A percentile compares a stretch with the other conserved stretches of the same genome.
Evolutionary conservation across 345 rosid genomes (phyloP).

Genomic region (Leavenworthia alabamica): DNA sequence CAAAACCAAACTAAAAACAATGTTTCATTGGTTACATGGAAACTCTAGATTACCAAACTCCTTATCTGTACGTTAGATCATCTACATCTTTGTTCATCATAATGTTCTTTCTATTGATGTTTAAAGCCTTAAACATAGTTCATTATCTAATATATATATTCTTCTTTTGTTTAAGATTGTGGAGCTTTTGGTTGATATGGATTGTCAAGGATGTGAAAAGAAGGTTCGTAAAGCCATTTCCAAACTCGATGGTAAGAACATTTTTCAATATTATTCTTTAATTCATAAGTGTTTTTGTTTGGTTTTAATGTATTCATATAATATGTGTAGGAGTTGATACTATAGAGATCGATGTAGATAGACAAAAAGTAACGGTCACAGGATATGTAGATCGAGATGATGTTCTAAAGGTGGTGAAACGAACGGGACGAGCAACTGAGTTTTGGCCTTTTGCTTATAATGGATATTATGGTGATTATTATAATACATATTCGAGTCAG

Average conservation of each 20-base stretch:
- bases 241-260: slow-evolving; percentile 53
- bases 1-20: neutral
- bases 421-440: slow-evolving; percentile 71
- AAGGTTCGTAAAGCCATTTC: slow-evolving; percentile 68
- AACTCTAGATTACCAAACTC: slow-evolving; percentile 41
- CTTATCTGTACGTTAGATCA: slow-evolving; percentile 54
- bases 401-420: slow-evolving; percentile 58
- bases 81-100: neutral
- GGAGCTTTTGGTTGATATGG: slow-evolving; percentile 87
- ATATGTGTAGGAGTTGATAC: slow-evolving; percentile 56
- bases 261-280: neutral
- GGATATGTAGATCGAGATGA: slow-evolving; percentile 62
- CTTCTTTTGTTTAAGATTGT: slow-evolving; percentile 37
- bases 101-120: neutral
- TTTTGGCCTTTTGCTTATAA: slow-evolving; percentile 84
- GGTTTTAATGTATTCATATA: neutral
- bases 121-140: neutral
- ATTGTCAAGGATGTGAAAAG: slow-evolving; percentile 77
- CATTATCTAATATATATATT: neutral
- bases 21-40: slow-evolving; percentile 54
- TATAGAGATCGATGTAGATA: slow-evolving; percentile 62
- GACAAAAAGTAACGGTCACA: slow-evolving; percentile 73
- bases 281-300: neutral
- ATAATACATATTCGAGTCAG: slow-evolving; percentile 46
- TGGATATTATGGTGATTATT: slow-evolving; percentile 47